Conservation (phyloP, 2,329 filamentous ascomycete genomes). For the Diplodia mutila region DNA sequence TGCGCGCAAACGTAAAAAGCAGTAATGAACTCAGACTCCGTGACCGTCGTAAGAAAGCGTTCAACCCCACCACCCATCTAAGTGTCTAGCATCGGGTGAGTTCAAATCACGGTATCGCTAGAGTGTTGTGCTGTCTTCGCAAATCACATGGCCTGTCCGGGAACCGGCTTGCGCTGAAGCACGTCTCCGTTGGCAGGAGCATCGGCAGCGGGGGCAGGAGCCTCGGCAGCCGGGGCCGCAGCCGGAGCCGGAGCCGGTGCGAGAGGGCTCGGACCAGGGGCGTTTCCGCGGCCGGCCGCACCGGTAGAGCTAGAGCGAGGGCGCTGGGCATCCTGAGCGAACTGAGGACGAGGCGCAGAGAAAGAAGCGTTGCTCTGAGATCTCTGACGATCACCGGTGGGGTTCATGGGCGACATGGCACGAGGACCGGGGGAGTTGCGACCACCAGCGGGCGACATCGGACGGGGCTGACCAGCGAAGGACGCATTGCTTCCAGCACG, state of each 20-base stretch:
- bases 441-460: slow-evolving; percentile 48
- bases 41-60: slow-evolving; percentile 19
- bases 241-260: slow-evolving; percentile 34
- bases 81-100: slow-evolving; percentile 1
- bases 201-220: slow-evolving; percentile 21
- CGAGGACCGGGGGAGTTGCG: slow-evolving; percentile 53
- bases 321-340: slow-evolving; percentile 29
- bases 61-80: slow-evolving; percentile 13
- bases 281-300: slow-evolving; percentile 31
- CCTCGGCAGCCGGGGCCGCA: too few species aligned
- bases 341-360: slow-evolving; percentile 27
- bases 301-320: slow-evolving; percentile 42
- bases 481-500: slow-evolving; percentile 46
- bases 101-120: neutral
- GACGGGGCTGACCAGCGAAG: slow-evolving; percentile 34
- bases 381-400: slow-evolving; percentile 34
- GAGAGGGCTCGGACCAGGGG: slow-evolving; percentile 44
- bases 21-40: slow-evolving; percentile 16
- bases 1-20: slow-evolving; percentile 10
- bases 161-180: slow-evolving; percentile 52
- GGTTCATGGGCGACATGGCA: slow-evolving; percentile 46
- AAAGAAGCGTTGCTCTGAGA: slow-evolving; percentile 46
- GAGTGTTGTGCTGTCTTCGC: neutral
- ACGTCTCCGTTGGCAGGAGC: slow-evolving; percentile 30
- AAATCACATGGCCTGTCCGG: slow-evolving; percentile 49